Evolutionary conservation across 2,329 filamentous ascomycete species (phyloP).

Genomic region (Pseudogymnoascus sp.): DNA sequence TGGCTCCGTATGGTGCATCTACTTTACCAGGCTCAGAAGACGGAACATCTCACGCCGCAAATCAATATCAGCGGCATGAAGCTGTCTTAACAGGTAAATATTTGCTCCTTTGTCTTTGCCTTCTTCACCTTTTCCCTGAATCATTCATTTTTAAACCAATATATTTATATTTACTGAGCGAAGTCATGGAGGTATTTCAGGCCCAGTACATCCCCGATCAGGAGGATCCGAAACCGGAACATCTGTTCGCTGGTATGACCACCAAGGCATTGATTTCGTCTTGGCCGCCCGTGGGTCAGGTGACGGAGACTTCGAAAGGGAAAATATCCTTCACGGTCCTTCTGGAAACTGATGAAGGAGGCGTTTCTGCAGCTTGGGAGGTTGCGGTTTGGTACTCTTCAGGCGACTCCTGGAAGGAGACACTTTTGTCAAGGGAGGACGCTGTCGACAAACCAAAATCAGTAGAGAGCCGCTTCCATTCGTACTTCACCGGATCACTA

Average conservation of each 20-base stretch:
- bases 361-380: conserved; percentile 56
- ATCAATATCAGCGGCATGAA: background rate
- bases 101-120: conserved; percentile 2
- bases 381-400: conserved; percentile 66
- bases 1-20: conserved; percentile 1
- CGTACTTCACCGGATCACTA: conserved; percentile 50
- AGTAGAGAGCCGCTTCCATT: conserved; percentile 14
- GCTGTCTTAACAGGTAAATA: background rate
- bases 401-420: conserved; percentile 50
- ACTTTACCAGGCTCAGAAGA: conserved; percentile 1
- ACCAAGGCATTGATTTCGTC: conserved; percentile 45
- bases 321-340: conserved; percentile 58
- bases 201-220: conserved; percentile 27
- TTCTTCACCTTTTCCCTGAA: conserved; percentile 10
- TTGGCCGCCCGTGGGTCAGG: conserved; percentile 68
- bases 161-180: conserved; percentile 16
- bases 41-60: conserved; percentile 6
- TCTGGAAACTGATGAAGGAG: conserved; percentile 55
- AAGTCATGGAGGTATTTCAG: conserved; percentile 27
- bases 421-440: conserved; percentile 25
- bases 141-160: background rate
- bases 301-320: conserved; percentile 49
- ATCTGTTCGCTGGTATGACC: conserved; percentile 26
- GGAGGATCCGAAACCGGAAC: conserved; percentile 32
- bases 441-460: background rate